A percentile compares a stretch with the other conserved stretches of the same genome.
Evolutionary conservation across 2,329 filamentous ascomycete species (phyloP).

Genomic region (Ophiostoma montium): DNA sequence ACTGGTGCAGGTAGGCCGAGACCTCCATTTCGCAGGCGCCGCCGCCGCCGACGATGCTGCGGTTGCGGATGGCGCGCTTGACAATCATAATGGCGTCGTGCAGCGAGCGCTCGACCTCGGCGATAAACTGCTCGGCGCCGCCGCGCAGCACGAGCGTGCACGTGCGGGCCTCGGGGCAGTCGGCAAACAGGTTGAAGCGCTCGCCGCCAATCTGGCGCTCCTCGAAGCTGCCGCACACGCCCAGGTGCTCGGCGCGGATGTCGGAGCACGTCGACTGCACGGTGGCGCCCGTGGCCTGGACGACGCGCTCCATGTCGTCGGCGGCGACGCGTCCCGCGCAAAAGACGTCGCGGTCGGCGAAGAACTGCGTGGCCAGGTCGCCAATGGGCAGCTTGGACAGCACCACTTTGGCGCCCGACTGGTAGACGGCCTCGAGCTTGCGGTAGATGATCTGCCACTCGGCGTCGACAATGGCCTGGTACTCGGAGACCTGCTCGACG

Average conservation of each 20-base stretch:
- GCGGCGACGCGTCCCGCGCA: conserved; percentile 85
- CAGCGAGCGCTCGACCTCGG: conserved; percentile 91
- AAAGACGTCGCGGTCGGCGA: conserved; percentile 96
- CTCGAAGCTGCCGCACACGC: conserved; percentile 80
- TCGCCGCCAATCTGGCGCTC: conserved; percentile 96
- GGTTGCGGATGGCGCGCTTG: conserved; percentile 93
- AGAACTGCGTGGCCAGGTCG: conserved; percentile 93
- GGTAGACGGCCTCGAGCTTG: conserved; percentile 89
- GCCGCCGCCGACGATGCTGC: conserved; percentile 85
- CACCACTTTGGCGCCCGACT: conserved; percentile 93
- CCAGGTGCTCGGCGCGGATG: conserved; percentile 77
- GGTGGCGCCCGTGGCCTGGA: conserved; percentile 83
- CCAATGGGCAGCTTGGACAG: conserved; percentile 95
- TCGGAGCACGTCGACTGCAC: conserved; percentile 94
- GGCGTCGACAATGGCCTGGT: conserved; percentile 97
- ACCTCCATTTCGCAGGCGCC: conserved; percentile 95
- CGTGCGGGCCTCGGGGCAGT: conserved; percentile 89
- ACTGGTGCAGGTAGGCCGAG: conserved; percentile 82
- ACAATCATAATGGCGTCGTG: conserved; percentile 99
- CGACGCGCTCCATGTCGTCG: conserved; percentile 91
- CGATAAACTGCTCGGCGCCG: conserved; percentile 97
- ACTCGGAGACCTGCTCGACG: conserved; percentile 96
- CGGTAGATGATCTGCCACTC: conserved; percentile 99
- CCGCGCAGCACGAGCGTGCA: conserved; percentile 92
- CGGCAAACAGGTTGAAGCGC: conserved; percentile 96